phyloP scores from a whole-genome alignment of 2,329 filamentous ascomycete genomes.

The Xenoacremonium recifei region DNA sequence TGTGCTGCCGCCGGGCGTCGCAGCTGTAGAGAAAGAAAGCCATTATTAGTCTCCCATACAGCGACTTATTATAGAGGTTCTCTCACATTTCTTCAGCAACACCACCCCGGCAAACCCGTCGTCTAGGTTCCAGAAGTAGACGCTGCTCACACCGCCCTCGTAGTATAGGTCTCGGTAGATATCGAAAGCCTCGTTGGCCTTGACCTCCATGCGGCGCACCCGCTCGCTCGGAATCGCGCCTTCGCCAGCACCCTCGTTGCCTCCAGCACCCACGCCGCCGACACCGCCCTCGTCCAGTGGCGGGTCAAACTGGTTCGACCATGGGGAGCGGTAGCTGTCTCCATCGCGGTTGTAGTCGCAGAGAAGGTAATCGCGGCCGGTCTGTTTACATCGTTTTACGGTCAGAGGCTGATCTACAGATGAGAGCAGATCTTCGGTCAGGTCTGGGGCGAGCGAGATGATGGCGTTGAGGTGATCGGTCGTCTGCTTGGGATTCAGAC shows the following conservation, averaged over 20 bases:
- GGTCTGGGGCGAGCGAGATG: constrained; percentile 82
- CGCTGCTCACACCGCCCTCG: constrained; percentile 91
- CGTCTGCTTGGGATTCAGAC: constrained; percentile 92
- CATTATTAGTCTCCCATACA: no score
- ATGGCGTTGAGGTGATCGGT: constrained; percentile 84
- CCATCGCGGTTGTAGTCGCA: constrained; percentile 99
- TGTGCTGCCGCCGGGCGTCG: constrained; percentile 61
- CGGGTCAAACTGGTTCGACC: constrained; percentile 98
- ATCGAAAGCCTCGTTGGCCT: constrained; percentile 94
- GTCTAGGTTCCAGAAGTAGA: constrained; percentile 98
- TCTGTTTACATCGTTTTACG: constrained; percentile 80
- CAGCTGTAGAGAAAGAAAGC: constrained; percentile 47
- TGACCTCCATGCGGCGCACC: constrained; percentile 89
- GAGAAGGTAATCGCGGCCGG: constrained; percentile 91
- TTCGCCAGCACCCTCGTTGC: constrained; percentile 65
- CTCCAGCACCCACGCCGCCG: constrained; percentile 50
- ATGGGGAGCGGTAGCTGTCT: constrained; percentile 96
- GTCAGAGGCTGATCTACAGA: constrained; percentile 95
- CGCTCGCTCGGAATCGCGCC: constrained; percentile 86
- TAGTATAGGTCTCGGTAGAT: constrained; percentile 96
- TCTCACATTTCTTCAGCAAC: constrained; percentile 84
- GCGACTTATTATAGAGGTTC: no score
- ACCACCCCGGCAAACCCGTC: constrained; percentile 97
- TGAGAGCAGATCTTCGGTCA: constrained; percentile 96
- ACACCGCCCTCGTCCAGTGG: constrained; percentile 67